phyloP scores from a whole-genome alignment of 2,329 filamentous ascomycete species.

The Exophiala mesophila region DNA sequence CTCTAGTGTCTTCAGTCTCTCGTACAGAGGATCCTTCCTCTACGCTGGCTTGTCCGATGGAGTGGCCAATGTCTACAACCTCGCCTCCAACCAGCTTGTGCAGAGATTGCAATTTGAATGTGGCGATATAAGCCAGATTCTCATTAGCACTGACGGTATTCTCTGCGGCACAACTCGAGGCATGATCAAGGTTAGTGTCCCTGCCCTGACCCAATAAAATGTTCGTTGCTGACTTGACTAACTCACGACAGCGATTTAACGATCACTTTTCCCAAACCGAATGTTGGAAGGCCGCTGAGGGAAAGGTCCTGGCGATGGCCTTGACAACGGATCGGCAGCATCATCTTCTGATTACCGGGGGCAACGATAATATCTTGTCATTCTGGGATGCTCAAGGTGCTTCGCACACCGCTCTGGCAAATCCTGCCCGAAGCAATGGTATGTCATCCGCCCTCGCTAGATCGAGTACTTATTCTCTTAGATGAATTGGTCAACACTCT shows the following conservation, averaged over 20 bases:
- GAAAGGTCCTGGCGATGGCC: constrained; percentile 80
- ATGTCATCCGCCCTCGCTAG: constrained; percentile 9
- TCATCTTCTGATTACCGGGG: constrained; percentile 88
- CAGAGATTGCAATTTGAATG: constrained; percentile 79
- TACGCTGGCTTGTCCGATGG: constrained; percentile 87
- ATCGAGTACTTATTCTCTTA: constrained; percentile 24
- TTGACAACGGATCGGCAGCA: constrained; percentile 62
- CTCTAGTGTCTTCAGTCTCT: constrained; percentile 68
- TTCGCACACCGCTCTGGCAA: constrained; percentile 4
- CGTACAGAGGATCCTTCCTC: constrained; percentile 83
- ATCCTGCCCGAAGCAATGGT: constrained; percentile 53
- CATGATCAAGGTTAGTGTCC: constrained; percentile 71
- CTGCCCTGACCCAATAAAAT: not conserved
- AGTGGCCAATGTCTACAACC: constrained; percentile 90
- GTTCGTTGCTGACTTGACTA: constrained; percentile 2
- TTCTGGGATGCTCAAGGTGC: constrained; percentile 70
- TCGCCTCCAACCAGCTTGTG: constrained; percentile 87
- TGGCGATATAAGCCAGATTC: constrained; percentile 57
- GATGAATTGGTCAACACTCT: constrained; percentile 65
- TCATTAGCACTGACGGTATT: constrained; percentile 66
- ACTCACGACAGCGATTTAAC: constrained; percentile 58
- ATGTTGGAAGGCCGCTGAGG: constrained; percentile 77
- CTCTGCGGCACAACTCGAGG: constrained; percentile 89
- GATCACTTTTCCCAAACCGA: constrained; percentile 76
- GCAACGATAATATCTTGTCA: constrained; percentile 83